A percentile compares a stretch with the other conserved stretches of the same genome.
Conservation (phyloP, 2,329 filamentous ascomycete genomes). For the Alternaria incomplexa region DNA sequence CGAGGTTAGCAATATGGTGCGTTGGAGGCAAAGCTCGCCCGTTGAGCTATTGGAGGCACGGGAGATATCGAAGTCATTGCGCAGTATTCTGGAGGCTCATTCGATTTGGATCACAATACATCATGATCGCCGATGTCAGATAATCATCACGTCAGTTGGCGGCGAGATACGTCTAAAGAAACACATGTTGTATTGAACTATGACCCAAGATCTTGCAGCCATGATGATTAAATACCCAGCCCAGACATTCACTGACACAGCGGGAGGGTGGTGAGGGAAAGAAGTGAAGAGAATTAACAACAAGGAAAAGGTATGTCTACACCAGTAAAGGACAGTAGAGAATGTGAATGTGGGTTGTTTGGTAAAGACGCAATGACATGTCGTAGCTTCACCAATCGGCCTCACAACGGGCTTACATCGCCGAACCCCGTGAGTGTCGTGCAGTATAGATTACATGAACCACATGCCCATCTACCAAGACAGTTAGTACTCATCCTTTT, state of each 20-base stretch:
- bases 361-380: not conserved
- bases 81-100: not conserved
- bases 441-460: conserved; percentile 9
- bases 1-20: not conserved
- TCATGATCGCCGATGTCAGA: not conserved
- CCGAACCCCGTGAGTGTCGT: not conserved
- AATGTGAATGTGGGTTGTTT: not conserved
- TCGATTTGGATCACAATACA: not conserved
- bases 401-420: not conserved
- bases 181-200: not conserved
- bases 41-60: not conserved
- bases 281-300: not conserved
- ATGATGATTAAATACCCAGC: not conserved
- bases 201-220: not conserved
- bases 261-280: not conserved
- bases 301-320: not conserved
- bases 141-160: not conserved
- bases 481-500: not conserved
- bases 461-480: conserved; percentile 14
- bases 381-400: not conserved
- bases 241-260: not conserved
- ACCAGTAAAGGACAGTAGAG: conserved; percentile 3
- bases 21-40: not conserved
- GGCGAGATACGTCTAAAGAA: not conserved
- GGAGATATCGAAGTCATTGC: not conserved